Base-by-base conservation (phyloP, 2,329 filamentous ascomycete species). In the Fusarium sp. region DNA sequence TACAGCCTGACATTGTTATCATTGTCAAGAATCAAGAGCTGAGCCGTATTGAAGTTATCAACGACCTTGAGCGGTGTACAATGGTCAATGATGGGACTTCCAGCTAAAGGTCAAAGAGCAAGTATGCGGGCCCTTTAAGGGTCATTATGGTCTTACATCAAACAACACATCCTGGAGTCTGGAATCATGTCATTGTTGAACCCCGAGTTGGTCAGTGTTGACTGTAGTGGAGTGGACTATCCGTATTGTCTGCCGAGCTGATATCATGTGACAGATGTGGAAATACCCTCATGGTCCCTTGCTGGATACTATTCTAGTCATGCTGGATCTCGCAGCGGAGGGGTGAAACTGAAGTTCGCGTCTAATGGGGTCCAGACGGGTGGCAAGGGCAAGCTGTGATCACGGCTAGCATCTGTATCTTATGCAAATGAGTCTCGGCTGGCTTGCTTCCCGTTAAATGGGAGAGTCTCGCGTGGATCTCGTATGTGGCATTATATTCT, bases 251-350 rank as follows among this genome's bases (percentile, higher is more conserved):
- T 58, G 32, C 28, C 32, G 37, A 41, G 19, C 26, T 48, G 55
- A 24, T 24, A 24, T 24, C 24, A 7, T 24, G 24, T 54, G 60
- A 65, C 56, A 50, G 51, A 39, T 51, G 59, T 61, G 59, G 59
- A 61, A 65, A 63, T 68, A 45, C 44, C 50, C 52, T 67, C 57
- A 33, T 65, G 56, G 48, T 45, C 46, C 55, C 30, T 63, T n/a
- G 33, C 45, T 45, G 43, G 39, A 53, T 32, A 28, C n/a, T n/a
- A 41, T 48, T 35, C 24, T 46, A 47, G 49, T 44, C 45, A 64
- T 59, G 41, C 22, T 50, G 30, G 24, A 55, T 57, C 37, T 67
- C 11, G 39, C 30, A 20, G 28, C 13, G 30, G 26, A 30, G 56
- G 35, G 37, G 48, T 55, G 48, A 48, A 64, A 40, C 46, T 52